phyloP scores from a whole-genome alignment of 2,329 filamentous ascomycete species.

The Cytospora schulzeri region DNA sequence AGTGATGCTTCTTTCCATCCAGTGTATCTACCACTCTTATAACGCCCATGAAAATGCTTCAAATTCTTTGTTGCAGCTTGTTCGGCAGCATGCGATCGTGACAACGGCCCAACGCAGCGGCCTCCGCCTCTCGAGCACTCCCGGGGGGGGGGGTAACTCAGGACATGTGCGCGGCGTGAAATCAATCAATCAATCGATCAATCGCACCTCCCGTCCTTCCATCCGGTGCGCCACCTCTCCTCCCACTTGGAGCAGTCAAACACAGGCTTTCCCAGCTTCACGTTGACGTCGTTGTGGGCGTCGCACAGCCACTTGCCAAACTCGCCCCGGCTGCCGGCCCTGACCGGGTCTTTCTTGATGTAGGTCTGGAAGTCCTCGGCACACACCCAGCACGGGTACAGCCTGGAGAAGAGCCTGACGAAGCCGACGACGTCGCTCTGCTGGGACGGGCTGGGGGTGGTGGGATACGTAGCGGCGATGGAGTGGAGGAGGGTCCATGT shows the following conservation, averaged over 20 bases:
- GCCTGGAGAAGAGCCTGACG: slow-evolving; percentile 75
- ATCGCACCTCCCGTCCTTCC: slow-evolving; percentile 69
- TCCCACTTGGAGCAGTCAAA: slow-evolving; percentile 94
- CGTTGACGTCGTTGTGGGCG: slow-evolving; percentile 85
- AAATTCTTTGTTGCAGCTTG: not conserved
- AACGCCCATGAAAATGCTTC: slow-evolving; percentile 18
- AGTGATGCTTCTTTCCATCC: slow-evolving; percentile 17
- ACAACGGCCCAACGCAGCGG: not conserved
- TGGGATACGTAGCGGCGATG: slow-evolving; percentile 85
- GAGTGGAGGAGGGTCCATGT: slow-evolving; percentile 95
- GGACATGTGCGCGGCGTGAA: too few species aligned
- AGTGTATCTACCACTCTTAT: not conserved
- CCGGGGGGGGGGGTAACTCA: not conserved
- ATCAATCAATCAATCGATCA: too few species aligned
- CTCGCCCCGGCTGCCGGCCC: slow-evolving; percentile 61
- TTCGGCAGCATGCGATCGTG: not conserved
- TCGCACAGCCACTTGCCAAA: slow-evolving; percentile 84
- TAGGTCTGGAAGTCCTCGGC: slow-evolving; percentile 88
- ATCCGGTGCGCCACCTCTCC: slow-evolving; percentile 92
- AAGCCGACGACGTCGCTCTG: slow-evolving; percentile 79
- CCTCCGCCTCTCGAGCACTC: not conserved
- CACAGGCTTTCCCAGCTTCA: slow-evolving; percentile 83
- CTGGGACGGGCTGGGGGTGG: slow-evolving; percentile 64
- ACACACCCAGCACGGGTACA: slow-evolving; percentile 96
- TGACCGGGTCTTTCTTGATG: slow-evolving; percentile 71